Conservation (phyloP, 2,329 filamentous ascomycete genomes). For the Colletotrichum limetticola region DNA sequence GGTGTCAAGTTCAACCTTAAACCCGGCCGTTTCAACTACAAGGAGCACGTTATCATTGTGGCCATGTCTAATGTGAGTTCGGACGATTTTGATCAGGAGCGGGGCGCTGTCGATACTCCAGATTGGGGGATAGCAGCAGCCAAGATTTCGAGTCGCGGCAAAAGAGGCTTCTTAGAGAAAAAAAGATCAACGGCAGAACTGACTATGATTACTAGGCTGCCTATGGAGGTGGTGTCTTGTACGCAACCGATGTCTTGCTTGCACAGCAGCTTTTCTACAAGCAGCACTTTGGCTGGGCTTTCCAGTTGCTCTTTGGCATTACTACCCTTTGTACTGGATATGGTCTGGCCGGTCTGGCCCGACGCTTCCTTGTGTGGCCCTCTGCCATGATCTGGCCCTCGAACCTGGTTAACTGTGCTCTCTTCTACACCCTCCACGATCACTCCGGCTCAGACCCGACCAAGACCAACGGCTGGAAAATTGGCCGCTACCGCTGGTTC, state of each 20-base stretch:
- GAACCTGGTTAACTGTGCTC: slow-evolving; percentile 68
- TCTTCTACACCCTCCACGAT: slow-evolving; percentile 75
- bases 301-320: slow-evolving; percentile 68
- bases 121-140: background rate
- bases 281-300: slow-evolving; percentile 65
- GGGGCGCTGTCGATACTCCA: background rate
- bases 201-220: slow-evolving; percentile 55
- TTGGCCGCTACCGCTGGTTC: slow-evolving; percentile 69
- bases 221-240: slow-evolving; percentile 66
- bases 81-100: background rate
- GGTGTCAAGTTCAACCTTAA: slow-evolving; percentile 67
- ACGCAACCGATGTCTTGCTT: slow-evolving; percentile 54
- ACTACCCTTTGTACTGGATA: slow-evolving; percentile 73
- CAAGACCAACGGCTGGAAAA: slow-evolving; percentile 66
- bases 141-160: slow-evolving; percentile 1
- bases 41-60: slow-evolving; percentile 71
- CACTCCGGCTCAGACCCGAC: slow-evolving; percentile 62
- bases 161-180: background rate
- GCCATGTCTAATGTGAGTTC: slow-evolving; percentile 72
- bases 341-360: slow-evolving; percentile 68
- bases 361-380: slow-evolving; percentile 69
- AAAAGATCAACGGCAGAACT: slow-evolving; percentile 20
- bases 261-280: slow-evolving; percentile 60
- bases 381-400: slow-evolving; percentile 74
- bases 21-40: slow-evolving; percentile 69